Evolutionary conservation across 1,139 yeast genomes (phyloP), one percentile per base, ranked within the genome.

Genomic region (Scheffersomyces stambukii): DNA sequence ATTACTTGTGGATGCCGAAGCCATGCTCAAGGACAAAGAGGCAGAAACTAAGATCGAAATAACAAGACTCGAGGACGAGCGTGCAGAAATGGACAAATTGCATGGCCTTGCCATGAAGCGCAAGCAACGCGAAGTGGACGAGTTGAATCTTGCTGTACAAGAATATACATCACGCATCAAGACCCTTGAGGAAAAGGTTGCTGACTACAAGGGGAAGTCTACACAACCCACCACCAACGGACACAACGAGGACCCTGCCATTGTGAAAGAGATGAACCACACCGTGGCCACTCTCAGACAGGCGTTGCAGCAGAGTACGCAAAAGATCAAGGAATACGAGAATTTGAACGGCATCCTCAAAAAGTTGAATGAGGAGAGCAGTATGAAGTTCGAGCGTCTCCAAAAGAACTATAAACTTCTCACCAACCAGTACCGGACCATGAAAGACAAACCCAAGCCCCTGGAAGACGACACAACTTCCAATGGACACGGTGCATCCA

Each of bases 1-100:
- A 37, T 54, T 86, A 21, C 50, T 86, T 15, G 54, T 75, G 25
- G 95, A 85, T 25, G 69, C 75, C 4, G 91, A 86, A 42, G 79
- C 75, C 26, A 69, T 65, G 26, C 70, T 75, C 30, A 73, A 69
- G 24, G 42, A 48, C 5, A 72, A 73, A 33, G 58, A 73, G 15
- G 41, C 42, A 2, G 66, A 62, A 9, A 41, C 50, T 23, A 53
- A 50, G 28, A 31, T 34, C 7, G 68, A 64, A 30, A 30, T 65
- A 16, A 39, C 43, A 5, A 44, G 41, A 24, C 23, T 75, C 1
- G 53, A 59, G 2, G 86, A 81, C 28, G 91, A 81, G 36, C 77
- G 75, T 29, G 69, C 68, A 12, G 72, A 72, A 24, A 40, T 76
- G 2, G 86, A 83, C 40, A 56, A 70, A 8, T 79, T 75, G 17